phyloP scores from a whole-genome alignment of 1,284 basidiomycete genomes.

The Pyrrhoderma lamaoense region DNA sequence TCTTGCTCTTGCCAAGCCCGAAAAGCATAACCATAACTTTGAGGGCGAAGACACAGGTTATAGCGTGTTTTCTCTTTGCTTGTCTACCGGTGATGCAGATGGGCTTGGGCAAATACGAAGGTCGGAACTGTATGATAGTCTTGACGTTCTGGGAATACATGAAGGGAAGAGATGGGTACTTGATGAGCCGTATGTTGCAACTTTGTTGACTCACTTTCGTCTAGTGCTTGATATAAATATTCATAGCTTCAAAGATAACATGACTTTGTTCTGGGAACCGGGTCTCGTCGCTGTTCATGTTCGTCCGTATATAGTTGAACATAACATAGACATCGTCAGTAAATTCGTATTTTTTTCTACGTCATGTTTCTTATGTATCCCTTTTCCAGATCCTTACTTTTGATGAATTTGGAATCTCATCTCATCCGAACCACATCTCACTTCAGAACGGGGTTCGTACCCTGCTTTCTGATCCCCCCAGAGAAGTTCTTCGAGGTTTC shows the following conservation, averaged over 20 bases:
- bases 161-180: slow-evolving; percentile 50
- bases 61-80: slow-evolving; percentile 45
- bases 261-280: slow-evolving; percentile 62
- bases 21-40: too few relatives aligned
- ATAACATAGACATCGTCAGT: slow-evolving; percentile 61
- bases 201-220: slow-evolving; percentile 6
- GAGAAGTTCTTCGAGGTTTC: slow-evolving; percentile 36
- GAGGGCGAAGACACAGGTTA: too few relatives aligned
- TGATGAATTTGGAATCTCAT: slow-evolving; percentile 74
- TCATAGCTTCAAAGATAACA: slow-evolving; percentile 64
- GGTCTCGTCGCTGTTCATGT: slow-evolving; percentile 55
- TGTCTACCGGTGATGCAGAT: slow-evolving; percentile 72
- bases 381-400: slow-evolving; percentile 82
- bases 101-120: slow-evolving; percentile 64
- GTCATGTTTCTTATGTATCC: too few relatives aligned
- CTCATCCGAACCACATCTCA: slow-evolving; percentile 86
- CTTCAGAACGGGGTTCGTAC: slow-evolving; percentile 50
- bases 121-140: slow-evolving; percentile 61
- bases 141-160: slow-evolving; percentile 66
- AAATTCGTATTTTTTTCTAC: slow-evolving; percentile 1
- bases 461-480: slow-evolving; percentile 30
- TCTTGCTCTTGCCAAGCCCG: slow-evolving; percentile 36
- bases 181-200: slow-evolving; percentile 60
- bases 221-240: background rate
- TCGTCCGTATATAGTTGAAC: slow-evolving; percentile 46